A percentile compares a stretch with the other conserved stretches of the same genome.
phyloP scores from a whole-genome alignment of 306 rosid species.

The barrel medic (Medicago truncatula) region MtrunA17r5.0-ANR NC_053048.1:34780001-34780500 shows the following conservation, averaged over 20 bases:
- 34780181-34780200: conserved; percentile 56
- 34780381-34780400: conserved; percentile 72
- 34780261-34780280: conserved; percentile 52
- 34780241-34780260: conserved; percentile 54
- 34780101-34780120: conserved; percentile 61
- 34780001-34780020: too few species aligned
- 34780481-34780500: background rate
- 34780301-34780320: conserved; percentile 42
- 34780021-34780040: conserved; percentile 1
- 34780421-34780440: conserved; percentile 30
- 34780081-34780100: conserved; percentile 66
- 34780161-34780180: conserved; percentile 74
- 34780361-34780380: conserved; percentile 85
- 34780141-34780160: conserved; percentile 67
- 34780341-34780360: conserved; percentile 80
- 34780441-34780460: conserved; percentile 50
- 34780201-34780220: conserved; percentile 87
- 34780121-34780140: conserved; percentile 53
- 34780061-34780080: conserved; percentile 54
- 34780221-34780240: conserved; percentile 81
- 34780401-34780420: conserved; percentile 75
- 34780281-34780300: conserved; percentile 18
- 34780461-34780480: conserved; percentile 40
- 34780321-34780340: conserved; percentile 69
- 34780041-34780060: conserved; percentile 50